These are phyloP conservation scores for Clonostachys sp. DNA, from an alignment of 2,329 filamentous ascomycete species.

Conservation along the genomic window DNA sequence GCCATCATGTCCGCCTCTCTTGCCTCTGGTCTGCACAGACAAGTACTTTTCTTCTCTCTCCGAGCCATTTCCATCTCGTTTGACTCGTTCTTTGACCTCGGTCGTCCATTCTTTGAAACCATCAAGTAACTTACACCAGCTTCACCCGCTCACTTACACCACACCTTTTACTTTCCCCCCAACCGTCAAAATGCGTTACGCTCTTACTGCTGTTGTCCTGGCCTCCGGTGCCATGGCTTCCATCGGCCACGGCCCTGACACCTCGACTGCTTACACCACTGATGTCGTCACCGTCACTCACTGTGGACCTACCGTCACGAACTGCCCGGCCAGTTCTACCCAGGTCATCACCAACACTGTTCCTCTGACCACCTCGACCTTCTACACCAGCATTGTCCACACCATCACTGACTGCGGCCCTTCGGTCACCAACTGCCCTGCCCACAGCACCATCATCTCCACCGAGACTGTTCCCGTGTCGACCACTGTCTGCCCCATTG, in stretches of 20 bases:
- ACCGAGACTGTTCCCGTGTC: constrained; percentile 30
- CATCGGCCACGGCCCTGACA: constrained; percentile 14
- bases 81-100: constrained; percentile 44
- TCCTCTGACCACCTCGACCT: constrained; percentile 43
- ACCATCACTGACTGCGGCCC: constrained; percentile 59
- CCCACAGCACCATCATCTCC: constrained; percentile 24
- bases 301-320: constrained; percentile 53
- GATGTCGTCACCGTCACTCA: constrained; percentile 57
- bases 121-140: constrained; percentile 15
- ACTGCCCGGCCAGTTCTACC: constrained; percentile 50
- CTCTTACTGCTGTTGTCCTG: constrained; percentile 28
- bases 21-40: no score
- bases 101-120: constrained; percentile 51
- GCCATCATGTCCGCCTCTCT: background rate
- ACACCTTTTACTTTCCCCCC: constrained; percentile 13
- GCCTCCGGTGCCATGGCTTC: constrained; percentile 8
- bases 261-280: constrained; percentile 51
- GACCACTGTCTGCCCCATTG: constrained; percentile 33
- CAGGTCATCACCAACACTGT: constrained; percentile 28
- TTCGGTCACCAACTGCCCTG: constrained; percentile 59
- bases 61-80: constrained; percentile 31
- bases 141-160: constrained; percentile 12
- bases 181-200: constrained; percentile 59
- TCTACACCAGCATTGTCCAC: constrained; percentile 54
- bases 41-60: constrained; percentile 17